Base-by-base conservation (phyloP, 805 yeast genomes). In the Kodamaea fukazawae region DNA sequence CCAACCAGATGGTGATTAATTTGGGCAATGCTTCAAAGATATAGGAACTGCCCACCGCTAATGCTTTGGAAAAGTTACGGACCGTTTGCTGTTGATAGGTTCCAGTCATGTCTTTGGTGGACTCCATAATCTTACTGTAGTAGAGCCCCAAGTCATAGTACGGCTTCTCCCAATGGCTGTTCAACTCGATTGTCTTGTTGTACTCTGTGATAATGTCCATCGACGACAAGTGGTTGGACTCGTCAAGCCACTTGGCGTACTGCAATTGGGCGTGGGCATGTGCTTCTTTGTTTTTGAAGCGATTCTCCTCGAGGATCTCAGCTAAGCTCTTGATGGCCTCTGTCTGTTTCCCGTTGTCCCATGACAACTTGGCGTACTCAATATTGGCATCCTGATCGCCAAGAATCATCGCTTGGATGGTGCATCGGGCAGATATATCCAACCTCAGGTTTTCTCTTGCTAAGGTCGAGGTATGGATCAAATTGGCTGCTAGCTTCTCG, bases 1-100 rank as follows among this genome's bases (percentile, higher is more conserved):
- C 96, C 16, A 93, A 66, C 99, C 99, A 93, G 7, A 86, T 73
- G 0, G 96, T 88, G 4, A 90, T 74, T n/a, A 87, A 76, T 52
- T 88, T 89, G 0, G 99, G 98, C 14, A 93, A 64, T 0, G 91
- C 83, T 60, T 93, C 97, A 54, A 80, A 80, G 2, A 86, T 74
- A 53, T 79, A 83, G 27, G 76, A 72, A 2, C 81, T 71, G 1
- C 93, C 88, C 29, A 71, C 67, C 7, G 73, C 70, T 17, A 86
- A 70, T 0, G 91, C 78, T 23, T 75, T 70, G 23, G 79, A 61
- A 51, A 83, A 85, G 29, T 73, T 66, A 7, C 70, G 56, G 7
- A 86, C 75, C 27, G 83, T 76, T 13, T 70, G 70, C 15, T 63
- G 67, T 46, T 84, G 86, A 44, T 75, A 67, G 7, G 65, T 67